These are phyloP conservation scores for Aegilops tauschii DNA, from an alignment of 176 grass and related monocot species.

Conservation along the genomic window DNA sequence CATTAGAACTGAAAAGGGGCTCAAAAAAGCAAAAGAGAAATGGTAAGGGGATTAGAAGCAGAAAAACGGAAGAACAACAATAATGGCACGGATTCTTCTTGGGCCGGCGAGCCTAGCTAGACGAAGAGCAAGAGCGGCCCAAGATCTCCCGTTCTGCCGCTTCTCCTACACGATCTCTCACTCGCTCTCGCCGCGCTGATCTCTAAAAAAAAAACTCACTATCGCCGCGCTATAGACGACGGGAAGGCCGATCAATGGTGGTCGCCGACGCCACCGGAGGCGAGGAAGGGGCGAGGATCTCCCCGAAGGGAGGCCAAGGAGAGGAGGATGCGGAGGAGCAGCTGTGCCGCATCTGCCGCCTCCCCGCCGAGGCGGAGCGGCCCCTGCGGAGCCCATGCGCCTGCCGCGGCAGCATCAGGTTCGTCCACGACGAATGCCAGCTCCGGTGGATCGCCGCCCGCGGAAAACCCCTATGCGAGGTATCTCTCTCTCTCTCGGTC, in stretches of 20 bases:
- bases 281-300: background rate
- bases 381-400: constrained; percentile 35
- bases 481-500: background rate
- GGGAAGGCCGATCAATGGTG: background rate
- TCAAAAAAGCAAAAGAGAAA: too few relatives aligned
- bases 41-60: too few relatives aligned
- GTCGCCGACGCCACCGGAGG: background rate
- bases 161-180: too few relatives aligned
- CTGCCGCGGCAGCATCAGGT: constrained; percentile 32
- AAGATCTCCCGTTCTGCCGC: too few relatives aligned
- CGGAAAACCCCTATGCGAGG: background rate
- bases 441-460: constrained; percentile 33
- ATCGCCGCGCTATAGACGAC: background rate
- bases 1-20: background rate
- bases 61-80: background rate
- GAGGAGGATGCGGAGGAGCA: background rate
- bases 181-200: background rate
- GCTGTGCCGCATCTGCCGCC: constrained; percentile 39
- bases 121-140: too few relatives aligned
- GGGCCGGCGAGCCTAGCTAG: background rate
- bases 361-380: background rate
- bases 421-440: constrained; percentile 51
- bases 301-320: background rate
- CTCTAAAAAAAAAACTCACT: background rate
- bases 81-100: background rate